Conservation (phyloP, 352 stramenopile genomes). For the Globisporangium megalacanthum region DNA sequence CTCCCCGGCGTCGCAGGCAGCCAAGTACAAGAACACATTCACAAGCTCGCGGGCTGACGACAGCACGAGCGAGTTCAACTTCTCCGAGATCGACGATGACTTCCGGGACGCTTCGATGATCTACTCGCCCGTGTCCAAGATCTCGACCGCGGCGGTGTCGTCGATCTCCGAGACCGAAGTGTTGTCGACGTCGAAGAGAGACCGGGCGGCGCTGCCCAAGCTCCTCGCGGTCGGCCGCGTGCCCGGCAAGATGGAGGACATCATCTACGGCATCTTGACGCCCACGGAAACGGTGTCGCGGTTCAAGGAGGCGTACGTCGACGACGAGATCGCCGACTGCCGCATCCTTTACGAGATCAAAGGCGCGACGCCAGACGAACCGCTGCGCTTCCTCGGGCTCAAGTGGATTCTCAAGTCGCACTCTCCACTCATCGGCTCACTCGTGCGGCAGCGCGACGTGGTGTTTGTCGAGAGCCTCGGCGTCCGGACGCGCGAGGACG, state of each 20-base stretch:
- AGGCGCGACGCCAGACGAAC: conserved; percentile 23
- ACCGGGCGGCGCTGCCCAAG: conserved; percentile 11
- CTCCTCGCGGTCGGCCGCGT: conserved; percentile 38
- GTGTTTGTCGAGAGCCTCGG: conserved; percentile 58
- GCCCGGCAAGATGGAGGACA: conserved; percentile 42
- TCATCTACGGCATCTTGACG: conserved; percentile 40
- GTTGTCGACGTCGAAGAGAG: background rate
- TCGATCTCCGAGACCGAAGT: background rate
- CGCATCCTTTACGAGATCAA: conserved; percentile 37
- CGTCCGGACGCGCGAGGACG: conserved; percentile 21
- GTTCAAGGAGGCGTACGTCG: conserved; percentile 30
- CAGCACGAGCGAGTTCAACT: background rate
- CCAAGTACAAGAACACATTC: background rate
- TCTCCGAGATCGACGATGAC: background rate
- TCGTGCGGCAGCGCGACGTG: conserved; percentile 37
- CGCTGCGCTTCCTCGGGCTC: conserved; percentile 42
- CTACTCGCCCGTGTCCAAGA: background rate
- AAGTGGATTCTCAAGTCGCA: conserved; percentile 29
- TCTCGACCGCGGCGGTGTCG: background rate
- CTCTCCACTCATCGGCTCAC: conserved; percentile 13
- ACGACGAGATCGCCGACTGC: conserved; percentile 28
- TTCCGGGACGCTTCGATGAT: background rate
- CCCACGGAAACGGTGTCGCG: conserved; percentile 26
- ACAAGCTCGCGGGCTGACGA: background rate
- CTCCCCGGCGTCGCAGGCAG: background rate